These are phyloP conservation scores for Calcarisporium arbuscula DNA, from an alignment of 2,329 filamentous ascomycete genomes.

Conservation along the genomic window DNA sequence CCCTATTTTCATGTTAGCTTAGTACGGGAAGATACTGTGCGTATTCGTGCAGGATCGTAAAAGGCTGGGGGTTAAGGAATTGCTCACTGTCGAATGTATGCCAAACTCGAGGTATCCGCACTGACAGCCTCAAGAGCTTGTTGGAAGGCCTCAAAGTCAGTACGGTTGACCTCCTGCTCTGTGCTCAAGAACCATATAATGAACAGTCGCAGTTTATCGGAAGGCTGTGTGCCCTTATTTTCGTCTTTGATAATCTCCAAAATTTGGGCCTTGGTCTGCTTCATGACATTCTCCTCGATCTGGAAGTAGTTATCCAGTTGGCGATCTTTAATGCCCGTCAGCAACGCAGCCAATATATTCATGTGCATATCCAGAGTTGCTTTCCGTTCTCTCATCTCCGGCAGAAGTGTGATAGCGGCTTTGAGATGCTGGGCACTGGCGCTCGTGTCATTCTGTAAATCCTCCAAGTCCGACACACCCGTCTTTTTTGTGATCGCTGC, in stretches of 20 bases:
- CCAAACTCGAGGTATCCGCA: slow-evolving; percentile 68
- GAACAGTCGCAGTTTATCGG: slow-evolving; percentile 89
- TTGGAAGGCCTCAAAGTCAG: slow-evolving; percentile 81
- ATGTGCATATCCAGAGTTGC: slow-evolving; percentile 96
- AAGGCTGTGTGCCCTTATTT: slow-evolving; percentile 74
- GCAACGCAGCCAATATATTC: slow-evolving; percentile 81
- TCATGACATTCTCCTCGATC: slow-evolving; percentile 85
- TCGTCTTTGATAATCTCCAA: slow-evolving; percentile 77
- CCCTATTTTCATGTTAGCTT: slow-evolving; percentile 40
- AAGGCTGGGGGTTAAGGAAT: too few relatives aligned
- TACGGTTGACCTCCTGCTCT: slow-evolving; percentile 76
- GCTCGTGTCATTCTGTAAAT: slow-evolving; percentile 82
- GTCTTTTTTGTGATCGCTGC: slow-evolving; percentile 93
- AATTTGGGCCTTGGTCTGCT: slow-evolving; percentile 84
- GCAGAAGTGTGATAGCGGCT: slow-evolving; percentile 86
- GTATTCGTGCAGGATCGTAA: too few relatives aligned
- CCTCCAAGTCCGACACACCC: slow-evolving; percentile 85
- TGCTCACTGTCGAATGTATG: slow-evolving; percentile 83
- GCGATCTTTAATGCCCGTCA: slow-evolving; percentile 81
- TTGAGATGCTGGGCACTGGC: slow-evolving; percentile 92
- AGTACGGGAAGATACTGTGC: background rate
- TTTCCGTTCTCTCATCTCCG: slow-evolving; percentile 88
- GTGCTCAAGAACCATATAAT: slow-evolving; percentile 97
- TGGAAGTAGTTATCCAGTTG: slow-evolving; percentile 96
- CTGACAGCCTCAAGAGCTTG: slow-evolving; percentile 72